phyloP scores from a whole-genome alignment of 1,284 basidiomycete species.

The Cronartium quercuum region DNA sequence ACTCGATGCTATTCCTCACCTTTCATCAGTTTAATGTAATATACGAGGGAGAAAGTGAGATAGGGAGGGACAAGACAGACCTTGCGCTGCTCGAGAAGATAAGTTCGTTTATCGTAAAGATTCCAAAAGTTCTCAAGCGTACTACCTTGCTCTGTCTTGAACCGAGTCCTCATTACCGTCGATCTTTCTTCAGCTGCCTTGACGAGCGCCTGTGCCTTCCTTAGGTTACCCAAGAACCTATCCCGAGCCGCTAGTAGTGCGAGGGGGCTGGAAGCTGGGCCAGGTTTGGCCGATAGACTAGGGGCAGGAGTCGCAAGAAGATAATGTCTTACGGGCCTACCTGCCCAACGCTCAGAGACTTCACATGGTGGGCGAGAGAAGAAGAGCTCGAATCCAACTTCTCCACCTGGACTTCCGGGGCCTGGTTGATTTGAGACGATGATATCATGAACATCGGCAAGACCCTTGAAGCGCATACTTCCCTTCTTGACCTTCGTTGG shows the following conservation, averaged over 20 bases:
- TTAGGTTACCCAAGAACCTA: conserved; percentile 77
- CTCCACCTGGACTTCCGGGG: not conserved
- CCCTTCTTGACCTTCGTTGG: conserved; percentile 58
- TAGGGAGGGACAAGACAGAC: conserved; percentile 6
- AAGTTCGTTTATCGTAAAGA: conserved; percentile 36
- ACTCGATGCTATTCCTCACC: conserved; percentile 27
- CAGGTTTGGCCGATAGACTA: conserved; percentile 68
- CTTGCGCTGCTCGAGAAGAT: conserved; percentile 35
- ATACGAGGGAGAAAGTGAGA: not conserved
- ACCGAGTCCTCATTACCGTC: conserved; percentile 36
- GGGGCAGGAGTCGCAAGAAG: conserved; percentile 15
- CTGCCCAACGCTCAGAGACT: conserved; percentile 31
- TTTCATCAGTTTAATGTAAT: too few species aligned
- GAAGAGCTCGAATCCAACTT: conserved; percentile 40
- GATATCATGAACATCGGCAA: conserved; percentile 75
- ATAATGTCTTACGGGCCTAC: conserved; percentile 16
- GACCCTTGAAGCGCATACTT: conserved; percentile 76
- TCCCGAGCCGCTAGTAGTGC: conserved; percentile 61
- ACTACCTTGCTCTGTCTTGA: conserved; percentile 4
- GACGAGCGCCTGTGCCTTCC: conserved; percentile 70
- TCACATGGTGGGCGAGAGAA: conserved; percentile 41
- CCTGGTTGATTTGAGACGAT: conserved; percentile 52
- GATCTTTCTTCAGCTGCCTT: conserved; percentile 37
- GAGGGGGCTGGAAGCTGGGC: conserved; percentile 66
- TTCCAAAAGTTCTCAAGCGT: conserved; percentile 37